These are phyloP conservation scores for Mrakia blollopis DNA, from an alignment of 768 basidiomycete genomes.

Conservation along the genomic window DNA sequence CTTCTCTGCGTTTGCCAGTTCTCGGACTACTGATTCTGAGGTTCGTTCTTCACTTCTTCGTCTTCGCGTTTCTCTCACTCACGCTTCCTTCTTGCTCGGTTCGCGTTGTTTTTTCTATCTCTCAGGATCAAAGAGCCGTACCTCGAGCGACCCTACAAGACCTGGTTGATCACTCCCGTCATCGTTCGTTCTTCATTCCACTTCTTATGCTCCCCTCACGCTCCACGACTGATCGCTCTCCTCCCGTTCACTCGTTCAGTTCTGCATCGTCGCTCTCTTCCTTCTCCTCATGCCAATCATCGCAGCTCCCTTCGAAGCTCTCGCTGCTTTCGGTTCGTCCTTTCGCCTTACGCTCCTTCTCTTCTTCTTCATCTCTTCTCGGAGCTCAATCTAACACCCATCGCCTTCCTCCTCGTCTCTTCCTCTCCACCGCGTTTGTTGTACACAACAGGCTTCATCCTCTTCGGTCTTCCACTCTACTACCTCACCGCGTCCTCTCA, in stretches of 20 bases:
- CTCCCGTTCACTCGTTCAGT: slow-evolving; percentile 5
- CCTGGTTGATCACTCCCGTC: slow-evolving; percentile 19
- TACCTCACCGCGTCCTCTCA: slow-evolving; percentile 24
- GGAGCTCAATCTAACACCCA: no score
- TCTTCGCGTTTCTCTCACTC: slow-evolving; percentile 58
- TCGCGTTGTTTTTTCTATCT: neutral
- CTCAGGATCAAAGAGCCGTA: slow-evolving; percentile 70
- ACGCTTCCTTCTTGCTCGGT: slow-evolving; percentile 49
- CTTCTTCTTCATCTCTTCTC: neutral
- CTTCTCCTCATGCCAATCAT: slow-evolving; percentile 89
- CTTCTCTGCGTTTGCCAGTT: slow-evolving; percentile 52
- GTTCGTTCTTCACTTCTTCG: neutral
- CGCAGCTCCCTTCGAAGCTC: slow-evolving; percentile 82
- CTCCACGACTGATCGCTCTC: neutral
- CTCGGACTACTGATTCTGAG: slow-evolving; percentile 81
- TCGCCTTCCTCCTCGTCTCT: neutral
- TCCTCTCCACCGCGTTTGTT: neutral
- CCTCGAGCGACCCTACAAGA: slow-evolving; percentile 60
- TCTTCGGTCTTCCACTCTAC: slow-evolving; percentile 23
- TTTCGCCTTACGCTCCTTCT: neutral
- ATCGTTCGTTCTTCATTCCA: neutral
- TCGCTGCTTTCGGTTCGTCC: slow-evolving; percentile 71
- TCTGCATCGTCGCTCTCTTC: slow-evolving; percentile 63
- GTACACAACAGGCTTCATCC: slow-evolving; percentile 15
- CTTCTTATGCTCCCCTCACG: neutral